Conservation (phyloP, 2,329 filamentous ascomycete species). For the Colletotrichum tropicicola region DNA sequence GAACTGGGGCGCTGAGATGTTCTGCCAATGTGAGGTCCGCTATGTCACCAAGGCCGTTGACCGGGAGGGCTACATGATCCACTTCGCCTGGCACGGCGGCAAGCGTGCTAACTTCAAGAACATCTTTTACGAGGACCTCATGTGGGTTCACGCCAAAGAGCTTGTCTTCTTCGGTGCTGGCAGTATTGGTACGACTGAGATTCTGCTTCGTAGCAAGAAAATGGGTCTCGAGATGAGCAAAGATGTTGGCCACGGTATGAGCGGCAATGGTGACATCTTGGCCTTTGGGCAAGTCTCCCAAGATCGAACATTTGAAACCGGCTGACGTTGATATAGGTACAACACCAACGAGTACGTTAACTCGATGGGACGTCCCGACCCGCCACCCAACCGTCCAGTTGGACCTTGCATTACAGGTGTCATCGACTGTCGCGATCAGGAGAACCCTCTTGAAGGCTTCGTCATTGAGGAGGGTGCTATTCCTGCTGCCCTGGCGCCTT, state of each 20-base stretch:
- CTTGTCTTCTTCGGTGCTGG: conserved; percentile 76
- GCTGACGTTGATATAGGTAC: conserved; percentile 51
- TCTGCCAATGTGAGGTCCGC: conserved; percentile 73
- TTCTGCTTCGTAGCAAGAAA: conserved; percentile 67
- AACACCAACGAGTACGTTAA: conserved; percentile 67
- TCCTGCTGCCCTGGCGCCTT: conserved; percentile 62
- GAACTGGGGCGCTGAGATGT: conserved; percentile 78
- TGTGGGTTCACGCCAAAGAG: conserved; percentile 74
- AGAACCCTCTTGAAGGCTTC: conserved; percentile 67
- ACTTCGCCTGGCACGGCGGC: conserved; percentile 70
- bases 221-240: conserved; percentile 67
- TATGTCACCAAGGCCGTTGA: conserved; percentile 62
- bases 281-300: conserved; percentile 63
- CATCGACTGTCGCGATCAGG: conserved; percentile 65
- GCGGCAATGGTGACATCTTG: conserved; percentile 74
- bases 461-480: conserved; percentile 72
- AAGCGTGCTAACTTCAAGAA: conserved; percentile 62
- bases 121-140: conserved; percentile 65
- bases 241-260: conserved; percentile 66
- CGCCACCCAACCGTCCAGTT: conserved; percentile 59
- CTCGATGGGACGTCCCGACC: conserved; percentile 58
- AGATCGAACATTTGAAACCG: not conserved
- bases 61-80: conserved; percentile 68
- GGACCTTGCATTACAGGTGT: conserved; percentile 71
- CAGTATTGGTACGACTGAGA: conserved; percentile 71